Conservation (phyloP, 192 early-diverging fungal genomes). For the Powellomyces hirtus region DNA sequence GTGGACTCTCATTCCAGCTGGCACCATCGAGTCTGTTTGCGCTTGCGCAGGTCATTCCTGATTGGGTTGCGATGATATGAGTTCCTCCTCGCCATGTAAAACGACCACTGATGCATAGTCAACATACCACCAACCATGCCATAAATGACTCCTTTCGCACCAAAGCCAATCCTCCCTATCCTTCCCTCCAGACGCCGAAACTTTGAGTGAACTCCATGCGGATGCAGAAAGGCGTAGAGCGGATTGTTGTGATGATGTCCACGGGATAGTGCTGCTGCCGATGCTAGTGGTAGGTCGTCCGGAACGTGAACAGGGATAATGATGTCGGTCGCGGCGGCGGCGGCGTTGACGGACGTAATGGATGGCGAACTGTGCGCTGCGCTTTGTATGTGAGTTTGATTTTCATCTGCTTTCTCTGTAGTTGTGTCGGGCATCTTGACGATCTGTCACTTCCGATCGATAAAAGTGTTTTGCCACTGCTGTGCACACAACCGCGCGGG, state of each 20-base stretch:
- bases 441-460: too few species aligned
- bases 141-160: constrained; percentile 47
- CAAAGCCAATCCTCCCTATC: constrained; percentile 44
- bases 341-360: neutral
- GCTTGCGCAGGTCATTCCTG: too few species aligned
- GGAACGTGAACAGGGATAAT: neutral
- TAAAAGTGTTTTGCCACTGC: too few species aligned
- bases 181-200: neutral
- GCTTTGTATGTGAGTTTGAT: too few species aligned
- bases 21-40: constrained; percentile 27
- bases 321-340: neutral
- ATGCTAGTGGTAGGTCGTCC: neutral
- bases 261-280: neutral
- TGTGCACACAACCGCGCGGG: too few species aligned
- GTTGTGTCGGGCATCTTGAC: too few species aligned
- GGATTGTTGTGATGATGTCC: neutral
- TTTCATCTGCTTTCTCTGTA: too few species aligned
- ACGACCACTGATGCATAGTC: too few species aligned
- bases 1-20: constrained; percentile 18
- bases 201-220: neutral
- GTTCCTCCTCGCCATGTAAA: too few species aligned
- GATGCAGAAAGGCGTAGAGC: neutral
- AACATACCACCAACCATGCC: constrained; percentile 43
- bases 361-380: too few species aligned
- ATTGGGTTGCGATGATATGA: too few species aligned